Conservation (phyloP, 495 filamentous ascomycete genomes). For the Lasiosphaeriaceae sp. region DNA sequence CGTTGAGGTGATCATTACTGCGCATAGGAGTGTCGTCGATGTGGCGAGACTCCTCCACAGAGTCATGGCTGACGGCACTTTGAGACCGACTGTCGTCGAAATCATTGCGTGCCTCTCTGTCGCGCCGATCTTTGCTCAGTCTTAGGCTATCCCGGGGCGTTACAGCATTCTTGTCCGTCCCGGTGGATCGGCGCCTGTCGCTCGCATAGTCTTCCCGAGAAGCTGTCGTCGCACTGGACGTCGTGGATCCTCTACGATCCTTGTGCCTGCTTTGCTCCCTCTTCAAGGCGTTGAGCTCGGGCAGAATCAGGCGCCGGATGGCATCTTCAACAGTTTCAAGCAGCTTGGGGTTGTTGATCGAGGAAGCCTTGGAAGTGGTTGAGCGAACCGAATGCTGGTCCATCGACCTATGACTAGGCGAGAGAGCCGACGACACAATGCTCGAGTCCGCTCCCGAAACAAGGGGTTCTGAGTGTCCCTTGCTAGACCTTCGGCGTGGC, state of each 20-base stretch:
- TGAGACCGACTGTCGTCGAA: constrained; percentile 50
- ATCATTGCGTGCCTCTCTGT: constrained; percentile 56
- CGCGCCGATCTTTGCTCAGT: constrained; percentile 33
- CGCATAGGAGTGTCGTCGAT: constrained; percentile 41
- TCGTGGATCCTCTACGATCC: constrained; percentile 56
- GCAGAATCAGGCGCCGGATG: constrained; percentile 85
- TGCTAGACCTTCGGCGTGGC: constrained; percentile 59
- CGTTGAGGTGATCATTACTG: constrained; percentile 35
- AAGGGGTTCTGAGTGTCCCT: constrained; percentile 57
- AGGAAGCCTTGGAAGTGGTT: constrained; percentile 69
- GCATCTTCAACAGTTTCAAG: constrained; percentile 95
- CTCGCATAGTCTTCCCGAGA: constrained; percentile 58
- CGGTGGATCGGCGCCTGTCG: constrained; percentile 39
- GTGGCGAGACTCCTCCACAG: constrained; percentile 29
- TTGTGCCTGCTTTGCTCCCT: constrained; percentile 70
- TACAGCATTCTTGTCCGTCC: constrained; percentile 23
- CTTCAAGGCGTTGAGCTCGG: constrained; percentile 87
- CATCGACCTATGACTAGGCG: constrained; percentile 63
- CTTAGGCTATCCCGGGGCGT: constrained; percentile 36
- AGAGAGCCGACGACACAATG: constrained; percentile 67
- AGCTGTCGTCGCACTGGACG: constrained; percentile 51
- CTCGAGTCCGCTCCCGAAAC: constrained; percentile 68
- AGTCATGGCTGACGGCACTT: constrained; percentile 40
- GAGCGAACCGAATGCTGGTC: constrained; percentile 75
- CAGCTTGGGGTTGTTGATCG: constrained; percentile 92